Evolutionary conservation across 345 rosid genomes (phyloP), one percentile per base, ranked within the genome.

Genomic region (Boechera stricta): DNA sequence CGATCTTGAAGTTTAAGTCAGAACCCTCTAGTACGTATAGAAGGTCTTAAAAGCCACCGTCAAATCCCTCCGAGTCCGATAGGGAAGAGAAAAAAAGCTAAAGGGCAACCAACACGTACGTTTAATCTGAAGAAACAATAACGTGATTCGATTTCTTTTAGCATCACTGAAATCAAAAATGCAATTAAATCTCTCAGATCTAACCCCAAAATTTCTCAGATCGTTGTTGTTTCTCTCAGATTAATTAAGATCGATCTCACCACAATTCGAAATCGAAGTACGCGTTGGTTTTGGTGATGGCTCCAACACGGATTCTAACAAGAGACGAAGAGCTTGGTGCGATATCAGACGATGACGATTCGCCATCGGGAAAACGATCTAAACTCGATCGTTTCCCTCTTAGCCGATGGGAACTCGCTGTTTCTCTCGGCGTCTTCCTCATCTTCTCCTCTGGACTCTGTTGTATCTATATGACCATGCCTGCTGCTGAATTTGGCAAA

Each of bases 401-500:
- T 63, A 82, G 88, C 21, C 86, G 93, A 9, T 90, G 97, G 90
- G 97, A 95, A 80, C 83, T 95, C 72, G 91, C 84, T 6, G 90
- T 86, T 0, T 87, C 88, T 69, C 45, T 86, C 8, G 90, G 93
- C 6, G 97, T 92, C 56, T 87, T 92, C 83, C 64, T 86, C 12
- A 66, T 95, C 54, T 92, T 95, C 78, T 80, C 84, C 7, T 29
- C 84, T 10, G 99, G 98, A 0, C 85, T 95, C 77, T 83, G 78
- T 70, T 89, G 94, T 64, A 82, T 92, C 79, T 92, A 89, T 83
- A 72, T 85, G 75, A 91, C 93, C 63, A 87, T 95, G 98, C 99
- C 99, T 11, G 81, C 89, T 36, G 86, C 98, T 10, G 88, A 89
- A 67, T 95, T 90, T 51, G 88, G 87, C 56, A 88, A 90, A 55